Evolutionary conservation across 192 early-diverging fungal genomes (phyloP), one percentile per base, ranked within the genome.

Genomic region (Coemansia sp.): DNA sequence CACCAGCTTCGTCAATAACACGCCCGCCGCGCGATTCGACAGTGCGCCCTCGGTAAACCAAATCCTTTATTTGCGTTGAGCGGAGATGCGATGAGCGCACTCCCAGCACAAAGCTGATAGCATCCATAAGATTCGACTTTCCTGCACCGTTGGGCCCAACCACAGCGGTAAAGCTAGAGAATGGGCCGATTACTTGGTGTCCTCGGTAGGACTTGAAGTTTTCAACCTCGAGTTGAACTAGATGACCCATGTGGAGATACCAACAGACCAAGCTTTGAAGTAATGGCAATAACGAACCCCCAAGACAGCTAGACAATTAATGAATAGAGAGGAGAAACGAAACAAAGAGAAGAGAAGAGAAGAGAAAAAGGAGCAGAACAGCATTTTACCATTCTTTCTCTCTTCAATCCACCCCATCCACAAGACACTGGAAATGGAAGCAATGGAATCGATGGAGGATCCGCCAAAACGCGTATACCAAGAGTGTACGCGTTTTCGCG

Each of bases 181-280:
- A 98, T 19, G 95, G 96, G 1, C 95, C 98, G 61, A 99, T 97
- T 38, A 86, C 86, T 67, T 98, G 96, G 61, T 85, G 85, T 23
- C 98, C 98, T 67, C 94, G 92, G 76, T 99, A 99, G 8, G 95
- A 98, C 86, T 99, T 99, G 92, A 99, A 99, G 88, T 99, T 97
- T 56, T 93, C 91, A 7, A 98, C 85, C 76, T 97, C 95, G 38
- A 99, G 87, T 67, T 91, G 90, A 49, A 93, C 83, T 16, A 99
- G 91, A 32, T 90, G 88, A 19, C 92, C 90, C 90, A 92, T 93
- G 41, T 37, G 12, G 61, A 18, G 7, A 6, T n/a, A n/a, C 4
- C 6, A 50, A n/a, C 7, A 50, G 3, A 13, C 19, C 48, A 50
- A 50, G 11, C 18, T 32, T 32, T 32, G 32, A 32, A 32, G 32